phyloP scores from a whole-genome alignment of 495 filamentous ascomycete genomes.

The Thozetella sp. region DNA sequence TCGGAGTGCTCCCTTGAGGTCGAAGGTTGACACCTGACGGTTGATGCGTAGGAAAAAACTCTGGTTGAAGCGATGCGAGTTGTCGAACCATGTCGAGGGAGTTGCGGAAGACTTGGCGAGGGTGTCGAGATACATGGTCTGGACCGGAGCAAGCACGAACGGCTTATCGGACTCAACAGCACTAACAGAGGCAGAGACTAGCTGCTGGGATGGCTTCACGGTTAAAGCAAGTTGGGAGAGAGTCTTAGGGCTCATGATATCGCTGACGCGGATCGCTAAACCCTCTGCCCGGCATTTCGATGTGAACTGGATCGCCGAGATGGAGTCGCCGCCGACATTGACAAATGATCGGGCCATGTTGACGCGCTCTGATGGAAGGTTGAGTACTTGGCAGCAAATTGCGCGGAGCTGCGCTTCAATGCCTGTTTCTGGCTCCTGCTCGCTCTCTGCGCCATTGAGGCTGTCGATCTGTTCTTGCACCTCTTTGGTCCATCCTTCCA shows the following conservation, averaged over 20 bases:
- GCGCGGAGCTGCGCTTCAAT: neutral
- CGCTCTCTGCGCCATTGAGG: neutral
- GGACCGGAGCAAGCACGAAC: neutral
- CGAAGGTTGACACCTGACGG: neutral
- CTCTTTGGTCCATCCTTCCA: neutral
- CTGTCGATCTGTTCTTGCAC: neutral
- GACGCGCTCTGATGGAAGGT: neutral
- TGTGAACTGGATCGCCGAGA: neutral
- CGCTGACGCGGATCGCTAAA: neutral
- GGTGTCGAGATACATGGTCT: neutral
- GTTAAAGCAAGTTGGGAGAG: neutral
- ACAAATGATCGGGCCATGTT: neutral
- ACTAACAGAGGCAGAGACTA: neutral
- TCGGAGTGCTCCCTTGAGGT: neutral
- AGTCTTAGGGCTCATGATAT: neutral
- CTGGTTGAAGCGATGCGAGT: neutral
- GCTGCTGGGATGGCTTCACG: neutral
- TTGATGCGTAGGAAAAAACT: neutral
- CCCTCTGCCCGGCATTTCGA: neutral
- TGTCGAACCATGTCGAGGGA: neutral
- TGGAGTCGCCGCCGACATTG: neutral
- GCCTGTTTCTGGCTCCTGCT: neutral
- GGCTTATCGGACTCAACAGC: neutral
- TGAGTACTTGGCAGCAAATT: neutral
- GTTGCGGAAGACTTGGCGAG: no score